Evolutionary conservation across 1,284 basidiomycete species (phyloP).

Genomic region (Thelephora terrestris): DNA sequence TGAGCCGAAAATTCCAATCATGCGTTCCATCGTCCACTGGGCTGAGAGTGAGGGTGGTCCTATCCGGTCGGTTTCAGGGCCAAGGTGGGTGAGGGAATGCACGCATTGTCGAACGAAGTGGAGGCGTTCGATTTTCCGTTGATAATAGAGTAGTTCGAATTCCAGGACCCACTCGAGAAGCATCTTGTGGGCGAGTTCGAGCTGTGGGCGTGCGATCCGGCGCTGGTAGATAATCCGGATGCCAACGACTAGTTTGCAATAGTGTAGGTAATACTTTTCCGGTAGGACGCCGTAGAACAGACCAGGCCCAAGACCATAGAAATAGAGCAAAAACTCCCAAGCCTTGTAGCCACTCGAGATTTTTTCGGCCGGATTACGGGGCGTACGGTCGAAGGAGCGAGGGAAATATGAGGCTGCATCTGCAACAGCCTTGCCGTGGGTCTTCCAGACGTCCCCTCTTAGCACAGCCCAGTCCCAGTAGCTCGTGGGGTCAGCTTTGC

Average conservation of each 20-base stretch:
- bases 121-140: constrained; percentile 11
- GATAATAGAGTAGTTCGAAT: constrained; percentile 16
- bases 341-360: constrained; percentile 24
- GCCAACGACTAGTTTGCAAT: too few species aligned
- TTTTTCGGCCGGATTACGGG: constrained; percentile 21
- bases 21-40: constrained; percentile 17
- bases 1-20: constrained; percentile 16
- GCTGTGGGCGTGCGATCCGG: constrained; percentile 4
- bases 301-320: constrained; percentile 16
- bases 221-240: constrained; percentile 11
- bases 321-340: constrained; percentile 17
- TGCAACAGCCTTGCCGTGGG: constrained; percentile 21
- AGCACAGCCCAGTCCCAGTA: constrained; percentile 29
- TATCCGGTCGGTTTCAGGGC: constrained; percentile 8
- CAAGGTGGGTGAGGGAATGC: too few species aligned
- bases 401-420: constrained; percentile 14
- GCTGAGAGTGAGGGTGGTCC: too few species aligned
- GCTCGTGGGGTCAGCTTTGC: constrained; percentile 5
- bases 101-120: constrained; percentile 18
- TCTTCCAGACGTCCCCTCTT: constrained; percentile 21
- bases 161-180: constrained; percentile 11
- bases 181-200: constrained; percentile 2
- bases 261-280: too few species aligned
- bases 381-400: constrained; percentile 19
- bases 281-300: too few species aligned